Base-by-base conservation (phyloP, 805 yeast species). In the Starmerella khaoyaiensis region DNA sequence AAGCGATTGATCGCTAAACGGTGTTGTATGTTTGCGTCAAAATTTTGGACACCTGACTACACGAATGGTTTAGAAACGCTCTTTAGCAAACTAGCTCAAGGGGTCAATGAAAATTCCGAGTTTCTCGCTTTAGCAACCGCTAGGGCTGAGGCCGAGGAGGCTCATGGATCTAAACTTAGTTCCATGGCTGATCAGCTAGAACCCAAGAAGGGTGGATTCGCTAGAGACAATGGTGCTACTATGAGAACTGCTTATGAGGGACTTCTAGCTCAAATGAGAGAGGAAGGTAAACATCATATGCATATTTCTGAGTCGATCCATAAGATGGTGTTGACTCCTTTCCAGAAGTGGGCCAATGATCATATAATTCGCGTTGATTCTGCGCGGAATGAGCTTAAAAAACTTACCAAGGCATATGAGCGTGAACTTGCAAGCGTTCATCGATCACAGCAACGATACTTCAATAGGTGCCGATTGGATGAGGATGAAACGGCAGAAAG, bases 391-490 rank as follows among this genome's bases (percentile, higher is more conserved):
- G 62, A 66, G 4, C 58, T 81, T 28, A 57, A 60, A 34, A 64
- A 60, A 16, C 73, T 71, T 45, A 64, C 71, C 31, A 68, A 67
- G 47, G 62, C 58, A 33, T 79, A 71, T 54, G 70, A 71, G 32
- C 63, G 59, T 36, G 66, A 64, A 44, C 53, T 56, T 11, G 56
- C 58, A 24, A 72, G 76, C 36, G 79, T 72, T 31, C 65, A 67
- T 46, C 63, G 69, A 44, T 50, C 64, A 30, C 82, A 74, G 54
- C 74, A 71, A 56, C 69, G 68, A 39, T 82, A 82, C 55, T 80
- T 78, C 64, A 79, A 75, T 57, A 78, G 76, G 53, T 80, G 90
- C 56, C 63, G 93, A 35, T 60, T 72, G 42, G 63, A 79, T 36
- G 93, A 81, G 54, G 81, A 77, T 39, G 42, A 10, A 17, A 4